phyloP scores from a whole-genome alignment of 2,329 filamentous ascomycete genomes.

The Cylindrodendrum hubeiense region DNA sequence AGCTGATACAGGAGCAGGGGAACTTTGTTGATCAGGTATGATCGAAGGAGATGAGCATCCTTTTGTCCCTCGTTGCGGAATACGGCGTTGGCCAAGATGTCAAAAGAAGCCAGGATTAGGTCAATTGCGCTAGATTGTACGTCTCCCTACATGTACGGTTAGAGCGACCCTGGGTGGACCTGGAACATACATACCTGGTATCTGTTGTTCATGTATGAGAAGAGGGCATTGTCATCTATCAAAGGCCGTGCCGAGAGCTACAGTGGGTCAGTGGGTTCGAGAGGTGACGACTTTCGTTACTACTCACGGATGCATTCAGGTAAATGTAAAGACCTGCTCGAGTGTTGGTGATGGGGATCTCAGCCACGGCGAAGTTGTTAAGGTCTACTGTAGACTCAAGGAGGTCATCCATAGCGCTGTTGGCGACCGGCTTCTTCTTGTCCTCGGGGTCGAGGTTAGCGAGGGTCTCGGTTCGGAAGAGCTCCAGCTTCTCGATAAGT shows the following conservation, averaged over 20 bases:
- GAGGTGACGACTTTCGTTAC: neutral
- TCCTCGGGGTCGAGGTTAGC: conserved; percentile 66
- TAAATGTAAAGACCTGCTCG: conserved; percentile 88
- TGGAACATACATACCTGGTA: conserved; percentile 73
- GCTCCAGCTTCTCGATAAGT: conserved; percentile 66
- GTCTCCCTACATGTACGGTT: conserved; percentile 68
- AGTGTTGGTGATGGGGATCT: conserved; percentile 79
- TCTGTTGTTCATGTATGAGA: conserved; percentile 85
- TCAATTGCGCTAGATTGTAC: conserved; percentile 83
- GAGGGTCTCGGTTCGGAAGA: conserved; percentile 69
- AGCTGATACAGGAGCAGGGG: conserved; percentile 67
- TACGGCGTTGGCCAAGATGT: conserved; percentile 88
- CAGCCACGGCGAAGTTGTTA: conserved; percentile 67
- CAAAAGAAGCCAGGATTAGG: conserved; percentile 88
- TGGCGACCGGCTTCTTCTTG: conserved; percentile 63
- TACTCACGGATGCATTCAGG: conserved; percentile 80
- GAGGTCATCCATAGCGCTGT: conserved; percentile 67
- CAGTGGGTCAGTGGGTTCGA: conserved; percentile 22
- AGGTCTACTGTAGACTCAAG: conserved; percentile 68
- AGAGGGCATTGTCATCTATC: conserved; percentile 82
- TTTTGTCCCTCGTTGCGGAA: conserved; percentile 71
- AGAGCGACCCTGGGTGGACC: conserved; percentile 12
- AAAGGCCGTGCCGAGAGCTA: conserved; percentile 86
- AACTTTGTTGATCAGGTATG: conserved; percentile 82
- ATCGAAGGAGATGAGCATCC: conserved; percentile 80